Percentiles rank a stretch among this genome's conserved stretches.
These are phyloP conservation scores for Eucalyptus dawsonii DNA, from an alignment of 345 rosid species.

Conservation along the genomic window DNA sequence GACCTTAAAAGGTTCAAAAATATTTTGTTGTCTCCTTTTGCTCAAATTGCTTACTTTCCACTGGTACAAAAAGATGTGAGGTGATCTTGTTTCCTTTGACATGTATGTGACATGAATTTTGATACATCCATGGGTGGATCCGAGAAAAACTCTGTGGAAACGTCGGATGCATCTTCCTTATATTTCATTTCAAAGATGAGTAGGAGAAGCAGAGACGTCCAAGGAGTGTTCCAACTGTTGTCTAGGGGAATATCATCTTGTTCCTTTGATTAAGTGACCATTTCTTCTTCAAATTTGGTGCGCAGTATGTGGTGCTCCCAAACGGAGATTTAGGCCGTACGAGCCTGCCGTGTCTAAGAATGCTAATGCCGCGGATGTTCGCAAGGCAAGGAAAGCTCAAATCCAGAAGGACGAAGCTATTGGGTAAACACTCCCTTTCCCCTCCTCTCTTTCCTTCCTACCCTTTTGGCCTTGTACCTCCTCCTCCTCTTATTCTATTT, in stretches of 20 bases:
- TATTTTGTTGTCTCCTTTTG: background rate
- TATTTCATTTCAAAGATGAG: background rate
- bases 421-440: slow-evolving; percentile 26
- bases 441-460: background rate
- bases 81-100: background rate
- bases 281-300: background rate
- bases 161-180: background rate
- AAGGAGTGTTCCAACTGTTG: background rate
- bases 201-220: background rate
- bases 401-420: slow-evolving; percentile 60
- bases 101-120: background rate
- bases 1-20: background rate
- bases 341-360: slow-evolving; percentile 48
- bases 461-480: background rate
- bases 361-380: slow-evolving; percentile 39
- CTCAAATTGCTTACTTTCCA: background rate
- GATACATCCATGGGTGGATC: background rate
- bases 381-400: slow-evolving; percentile 73
- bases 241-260: background rate
- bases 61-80: background rate
- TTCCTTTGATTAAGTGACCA: background rate
- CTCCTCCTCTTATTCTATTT: background rate
- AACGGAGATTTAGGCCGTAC: slow-evolving; percentile 71
- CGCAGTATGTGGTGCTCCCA: slow-evolving; percentile 96
- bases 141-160: background rate